Evolutionary conservation across 176 grass and related monocot genomes (phyloP).

Genomic region (Thinopyrum elongatum): DNA sequence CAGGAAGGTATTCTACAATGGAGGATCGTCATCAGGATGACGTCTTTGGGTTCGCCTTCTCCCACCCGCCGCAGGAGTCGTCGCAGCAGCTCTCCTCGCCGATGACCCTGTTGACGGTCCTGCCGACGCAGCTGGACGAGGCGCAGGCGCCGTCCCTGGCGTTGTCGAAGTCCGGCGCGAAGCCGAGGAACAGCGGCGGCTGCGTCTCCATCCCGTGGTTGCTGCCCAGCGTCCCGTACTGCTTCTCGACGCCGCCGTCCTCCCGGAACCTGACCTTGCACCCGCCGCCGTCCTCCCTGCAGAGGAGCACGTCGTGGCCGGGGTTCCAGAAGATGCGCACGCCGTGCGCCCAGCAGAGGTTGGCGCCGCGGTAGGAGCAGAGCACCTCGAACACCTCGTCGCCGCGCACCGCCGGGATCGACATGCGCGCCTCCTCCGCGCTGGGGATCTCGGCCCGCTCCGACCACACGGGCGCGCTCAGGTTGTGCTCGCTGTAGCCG

Average conservation of each 20-base stretch:
- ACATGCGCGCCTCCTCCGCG: slow-evolving; percentile 7
- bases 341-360: slow-evolving; percentile 62
- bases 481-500: slow-evolving; percentile 55
- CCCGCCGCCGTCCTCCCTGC: slow-evolving; percentile 33
- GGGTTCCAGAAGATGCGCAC: slow-evolving; percentile 44
- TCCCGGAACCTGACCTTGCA: slow-evolving; percentile 48
- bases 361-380: slow-evolving; percentile 57
- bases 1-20: slow-evolving; percentile 20
- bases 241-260: slow-evolving; percentile 60
- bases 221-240: slow-evolving; percentile 22
- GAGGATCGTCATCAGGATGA: not conserved
- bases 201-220: not conserved
- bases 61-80: slow-evolving; percentile 47
- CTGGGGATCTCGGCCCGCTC: slow-evolving; percentile 37
- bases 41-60: slow-evolving; percentile 24
- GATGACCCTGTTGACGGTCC: slow-evolving; percentile 55
- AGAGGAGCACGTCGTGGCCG: slow-evolving; percentile 53
- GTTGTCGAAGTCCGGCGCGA: slow-evolving; percentile 62
- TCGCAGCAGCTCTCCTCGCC: slow-evolving; percentile 56
- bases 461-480: slow-evolving; percentile 23
- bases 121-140: slow-evolving; percentile 41
- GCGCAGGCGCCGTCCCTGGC: slow-evolving; percentile 45
- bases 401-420: slow-evolving; percentile 40
- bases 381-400: slow-evolving; percentile 63
- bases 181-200: slow-evolving; percentile 53